Evolutionary conservation across 345 rosid genomes (phyloP).

Genomic region (Euphorbia lathyris): DNA sequence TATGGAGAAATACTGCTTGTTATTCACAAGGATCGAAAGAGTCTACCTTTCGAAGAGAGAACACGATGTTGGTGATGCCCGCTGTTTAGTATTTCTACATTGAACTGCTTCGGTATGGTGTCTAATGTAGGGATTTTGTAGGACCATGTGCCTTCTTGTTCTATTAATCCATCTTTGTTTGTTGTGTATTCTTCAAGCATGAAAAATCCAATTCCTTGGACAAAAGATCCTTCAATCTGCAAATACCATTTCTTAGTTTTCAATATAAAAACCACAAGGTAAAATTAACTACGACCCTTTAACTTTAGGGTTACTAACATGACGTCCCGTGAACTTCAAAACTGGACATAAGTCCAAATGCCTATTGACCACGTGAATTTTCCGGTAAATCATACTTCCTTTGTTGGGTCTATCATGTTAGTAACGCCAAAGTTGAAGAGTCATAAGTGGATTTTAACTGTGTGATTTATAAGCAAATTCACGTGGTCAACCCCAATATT

Average conservation of each 20-base stretch:
- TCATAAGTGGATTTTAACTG: too few relatives aligned
- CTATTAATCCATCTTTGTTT: constrained; percentile 66
- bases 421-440: too few relatives aligned
- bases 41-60: constrained; percentile 84
- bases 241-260: background rate
- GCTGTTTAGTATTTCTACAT: constrained; percentile 63
- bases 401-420: too few relatives aligned
- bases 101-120: constrained; percentile 69
- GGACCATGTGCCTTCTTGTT: constrained; percentile 71
- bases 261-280: background rate
- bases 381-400: too few relatives aligned
- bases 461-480: too few relatives aligned
- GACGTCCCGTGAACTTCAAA: too few relatives aligned
- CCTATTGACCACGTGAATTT: too few relatives aligned
- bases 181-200: constrained; percentile 85
- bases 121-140: constrained; percentile 91
- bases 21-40: too few relatives aligned
- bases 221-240: constrained; percentile 91
- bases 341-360: too few relatives aligned
- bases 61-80: constrained; percentile 68
- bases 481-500: too few relatives aligned
- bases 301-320: too few relatives aligned
- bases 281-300: too few relatives aligned
- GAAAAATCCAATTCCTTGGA: constrained; percentile 89
- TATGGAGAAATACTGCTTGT: background rate